Evolutionary conservation across 768 basidiomycete genomes (phyloP), one percentile per base, ranked within the genome.

Genomic region (Hortiboletus flavorubellus): DNA sequence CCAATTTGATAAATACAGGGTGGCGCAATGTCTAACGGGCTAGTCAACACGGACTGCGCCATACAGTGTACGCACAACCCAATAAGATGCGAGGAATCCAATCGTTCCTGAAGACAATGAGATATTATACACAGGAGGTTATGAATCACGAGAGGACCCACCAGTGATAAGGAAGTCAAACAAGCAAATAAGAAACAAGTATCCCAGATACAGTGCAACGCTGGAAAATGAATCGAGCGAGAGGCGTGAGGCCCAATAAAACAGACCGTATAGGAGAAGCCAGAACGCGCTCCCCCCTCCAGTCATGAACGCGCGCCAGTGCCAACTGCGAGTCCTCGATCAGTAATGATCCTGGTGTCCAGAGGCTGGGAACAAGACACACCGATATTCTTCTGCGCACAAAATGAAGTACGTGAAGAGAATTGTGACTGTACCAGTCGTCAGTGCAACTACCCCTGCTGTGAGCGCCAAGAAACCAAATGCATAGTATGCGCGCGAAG

Each of bases 361-460:
- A 47, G 29, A 37, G 40, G 11, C 33, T 12, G n/a, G 29, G 45
- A 34, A 14, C 7, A 37, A 39, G 14, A 67, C 79, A 53, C 51
- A 91, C 88, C 91, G 78, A 69, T 97, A 98, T 64, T 98, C 94
- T 70, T 98, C 96, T 7, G 93, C 89, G 59, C 95, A 98, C 15
- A 98, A 80, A 49, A 84, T 78, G 73, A 98, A 97, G 73, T 98
- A 94, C 5, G 87, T 86, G 70, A 91, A 91, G 15, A 91, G 78
- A 59, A 98, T 91, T 5, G 91, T 84, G 39, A 94, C 89, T 0
- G 95, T 96, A 4, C 93, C 95, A 0, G 93, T 89, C 15, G 93
- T 97, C 31, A 98, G 75, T 46, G 80, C 80, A 29, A 94, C 90
- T 30, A 98, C 84, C 14, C 81, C 80, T 48, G 89, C 88, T 0